Evolutionary conservation across 169 alveolate genomes (phyloP).

Genomic region (Plasmodium sp.): DNA sequence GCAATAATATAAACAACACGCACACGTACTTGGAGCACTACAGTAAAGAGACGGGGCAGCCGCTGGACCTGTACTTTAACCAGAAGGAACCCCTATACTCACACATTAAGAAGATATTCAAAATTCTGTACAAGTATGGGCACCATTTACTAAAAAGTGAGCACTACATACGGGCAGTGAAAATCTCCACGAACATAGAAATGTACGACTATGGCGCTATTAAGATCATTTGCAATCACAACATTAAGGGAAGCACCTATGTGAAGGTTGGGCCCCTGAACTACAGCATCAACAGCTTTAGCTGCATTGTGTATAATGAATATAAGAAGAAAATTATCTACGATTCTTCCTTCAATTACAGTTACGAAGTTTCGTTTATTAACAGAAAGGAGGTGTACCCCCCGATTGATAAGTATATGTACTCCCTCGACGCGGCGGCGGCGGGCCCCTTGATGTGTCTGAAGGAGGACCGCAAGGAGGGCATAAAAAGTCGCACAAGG

Average conservation of each 20-base stretch:
- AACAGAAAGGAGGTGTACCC: slow-evolving; percentile 55
- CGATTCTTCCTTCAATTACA: slow-evolving; percentile 60
- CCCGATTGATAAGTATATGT: slow-evolving; percentile 62
- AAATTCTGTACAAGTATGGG: slow-evolving; percentile 62
- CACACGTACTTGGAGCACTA: slow-evolving; percentile 62
- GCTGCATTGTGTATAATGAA: slow-evolving; percentile 61
- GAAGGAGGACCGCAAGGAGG: slow-evolving; percentile 14
- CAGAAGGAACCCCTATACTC: slow-evolving; percentile 74
- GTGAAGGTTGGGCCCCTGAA: slow-evolving; percentile 38
- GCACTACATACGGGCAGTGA: slow-evolving; percentile 13
- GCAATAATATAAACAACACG: slow-evolving; percentile 57
- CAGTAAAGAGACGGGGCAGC: slow-evolving; percentile 76
- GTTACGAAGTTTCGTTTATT: slow-evolving; percentile 52
- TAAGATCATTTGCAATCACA: slow-evolving; percentile 63
- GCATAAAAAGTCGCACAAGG: neutral
- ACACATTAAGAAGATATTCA: slow-evolving; percentile 55
- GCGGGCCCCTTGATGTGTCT: slow-evolving; percentile 57
- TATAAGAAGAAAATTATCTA: slow-evolving; percentile 54
- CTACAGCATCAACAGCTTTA: slow-evolving; percentile 56
- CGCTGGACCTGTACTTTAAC: slow-evolving; percentile 64
- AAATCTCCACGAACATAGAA: slow-evolving; percentile 59
- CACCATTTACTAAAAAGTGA: slow-evolving; percentile 37
- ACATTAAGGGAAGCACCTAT: slow-evolving; percentile 37
- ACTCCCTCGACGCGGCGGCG: slow-evolving; percentile 26
- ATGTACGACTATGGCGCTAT: slow-evolving; percentile 48